Base-by-base conservation (phyloP, 192 early-diverging fungal species). In the Mortierella antarctica region DNA sequence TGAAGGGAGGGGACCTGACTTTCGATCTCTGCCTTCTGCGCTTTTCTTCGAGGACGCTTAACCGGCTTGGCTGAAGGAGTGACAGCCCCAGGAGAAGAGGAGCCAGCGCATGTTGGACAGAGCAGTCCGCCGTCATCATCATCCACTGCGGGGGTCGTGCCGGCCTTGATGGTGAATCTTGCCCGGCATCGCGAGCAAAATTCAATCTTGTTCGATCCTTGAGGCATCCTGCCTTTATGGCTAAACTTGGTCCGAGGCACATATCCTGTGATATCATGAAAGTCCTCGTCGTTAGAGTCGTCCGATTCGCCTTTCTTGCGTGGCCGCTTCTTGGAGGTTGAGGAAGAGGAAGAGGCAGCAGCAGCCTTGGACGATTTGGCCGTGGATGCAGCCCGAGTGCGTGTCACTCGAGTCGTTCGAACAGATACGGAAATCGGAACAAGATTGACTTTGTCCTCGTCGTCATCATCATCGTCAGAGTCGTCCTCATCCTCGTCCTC, bases 1-100 rank as follows among this genome's bases (percentile, higher is more conserved):
- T 91, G 91, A 6, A 93, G 83, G 49, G 86, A 72, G 21, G 88
- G 86, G 20, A 90, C 76, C 8, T 86, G 84, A 40, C 80, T 62
- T 62, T 90, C 87, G 39, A 81, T 74, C 64, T 92, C 88, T 5
- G 80, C 87, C 47, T 81, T 77, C 82, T 86, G 62, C 39, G 57
- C 51, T 68, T 67, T 66, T 49, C 62, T 42, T 46, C 58, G 47
- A 57, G 58, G 55, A 31, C 41, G 55, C 63, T 58, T 64, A 45
- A 21, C 23, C 18, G 73, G 73, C 47, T 17, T 44, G 6, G 48
- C 45, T 50, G 53, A 61, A 7, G 42, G 61, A 14, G 14, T 3
- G 56, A 54, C 45, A 50, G 53, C 47, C 14, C 71, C 68, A n/a
- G 20, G 62, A 50, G 70, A 8, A 47, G 52, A 23, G n/a, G 41